These are phyloP conservation scores for Hymenoscyphus repandus DNA, from an alignment of 2,329 filamentous ascomycete species.

Conservation along the genomic window DNA sequence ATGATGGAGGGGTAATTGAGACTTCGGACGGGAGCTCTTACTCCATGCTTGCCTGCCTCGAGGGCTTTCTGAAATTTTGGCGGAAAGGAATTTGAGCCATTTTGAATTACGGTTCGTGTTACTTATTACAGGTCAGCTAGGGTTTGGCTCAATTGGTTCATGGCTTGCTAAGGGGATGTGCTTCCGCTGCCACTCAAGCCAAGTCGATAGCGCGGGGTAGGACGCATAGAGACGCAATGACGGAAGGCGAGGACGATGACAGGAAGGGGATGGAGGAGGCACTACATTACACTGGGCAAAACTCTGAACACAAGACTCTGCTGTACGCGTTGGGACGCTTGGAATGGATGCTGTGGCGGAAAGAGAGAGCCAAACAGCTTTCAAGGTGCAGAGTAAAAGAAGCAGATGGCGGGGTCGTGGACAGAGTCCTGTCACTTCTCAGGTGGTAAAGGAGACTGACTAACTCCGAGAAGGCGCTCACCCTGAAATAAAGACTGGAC, in stretches of 20 bases:
- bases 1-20: not conserved
- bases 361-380: not conserved
- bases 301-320: not conserved
- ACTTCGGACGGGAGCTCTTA: conserved; percentile 14
- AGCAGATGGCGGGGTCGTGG: conserved; percentile 1
- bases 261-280: not conserved
- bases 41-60: conserved; percentile 31
- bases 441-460: too few relatives aligned
- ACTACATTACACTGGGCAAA: not conserved
- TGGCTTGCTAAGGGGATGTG: not conserved
- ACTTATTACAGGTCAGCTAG: conserved; percentile 12
- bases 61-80: conserved; percentile 28
- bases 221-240: not conserved
- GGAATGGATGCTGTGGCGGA: not conserved
- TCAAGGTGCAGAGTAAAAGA: too few relatives aligned
- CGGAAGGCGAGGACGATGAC: not conserved
- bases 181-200: not conserved
- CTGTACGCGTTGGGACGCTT: not conserved
- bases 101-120: conserved; percentile 10
- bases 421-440: not conserved
- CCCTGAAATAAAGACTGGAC: too few relatives aligned
- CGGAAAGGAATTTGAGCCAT: conserved; percentile 26
- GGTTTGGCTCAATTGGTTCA: conserved; percentile 12
- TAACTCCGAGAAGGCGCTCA: too few relatives aligned
- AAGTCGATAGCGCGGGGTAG: conserved; percentile 7